Base-by-base conservation (phyloP, 768 basidiomycete genomes). In the Dentipellis fragilis region DNA sequence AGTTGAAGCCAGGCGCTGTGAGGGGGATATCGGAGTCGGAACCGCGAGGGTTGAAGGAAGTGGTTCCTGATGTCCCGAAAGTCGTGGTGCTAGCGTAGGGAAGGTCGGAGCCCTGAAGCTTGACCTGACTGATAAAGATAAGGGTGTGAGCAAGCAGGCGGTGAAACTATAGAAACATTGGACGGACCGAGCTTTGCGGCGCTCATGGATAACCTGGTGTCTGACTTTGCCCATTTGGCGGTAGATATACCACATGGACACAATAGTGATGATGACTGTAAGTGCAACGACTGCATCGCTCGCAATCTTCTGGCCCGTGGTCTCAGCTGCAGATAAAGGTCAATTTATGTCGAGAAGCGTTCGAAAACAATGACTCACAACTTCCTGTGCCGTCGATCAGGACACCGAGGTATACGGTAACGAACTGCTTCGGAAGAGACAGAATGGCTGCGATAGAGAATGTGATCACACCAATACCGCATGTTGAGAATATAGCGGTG, bases 381-480 rank as follows among this genome's bases (percentile, higher is more conserved):
- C 34, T 35, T 42, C 46, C 55, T 2, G 56, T 1, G 3, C 23
- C 47, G 59, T 86, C 80, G n/a, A 90, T 67, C 29, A 88, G 74
- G 34, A 89, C 90, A 37, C 93, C 93, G 14, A 94, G 78, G 65
- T 96, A 96, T 11, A 96, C 93, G 8, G 87, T 89, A 61, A 92
- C 79, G 62, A 96, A 85, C 67, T 96, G 93, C 65, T 94, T 94
- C 7, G 93, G 93, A 65, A 92, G 69, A 17, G 90, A 89, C 16
- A 93, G 72, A 61, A 93, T 70, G 4, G 92, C 87, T 21, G 93
- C 92, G 7, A 89, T 58, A 51, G 80, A 73, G 69, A 94, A 96
- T 29, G 83, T 75, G 63, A 83, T 71, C 59, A 93, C 84, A 56
- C 75, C 73, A 86, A 95, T 91, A 38, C 93, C 93, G 65, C 90